Conservation (phyloP, 352 stramenopile genomes). For the Pythium coloratum region DNA sequence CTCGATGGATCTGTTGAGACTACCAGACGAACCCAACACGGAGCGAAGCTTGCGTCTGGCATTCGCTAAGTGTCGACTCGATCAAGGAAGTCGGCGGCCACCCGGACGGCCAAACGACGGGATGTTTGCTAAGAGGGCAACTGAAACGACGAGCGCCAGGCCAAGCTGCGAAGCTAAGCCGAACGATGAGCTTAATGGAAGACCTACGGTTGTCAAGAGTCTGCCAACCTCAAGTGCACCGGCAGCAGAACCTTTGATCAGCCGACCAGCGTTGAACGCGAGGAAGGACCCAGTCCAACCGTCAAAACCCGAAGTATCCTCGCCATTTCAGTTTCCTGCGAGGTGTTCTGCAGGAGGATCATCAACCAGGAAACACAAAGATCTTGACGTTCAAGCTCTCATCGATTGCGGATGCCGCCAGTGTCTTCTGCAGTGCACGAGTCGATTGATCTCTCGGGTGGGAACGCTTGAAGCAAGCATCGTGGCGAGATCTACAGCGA, state of each 20-base stretch:
- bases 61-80: not conserved
- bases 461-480: not conserved
- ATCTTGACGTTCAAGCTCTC: not conserved
- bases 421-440: constrained; percentile 25
- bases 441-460: constrained; percentile 15
- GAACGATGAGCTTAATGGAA: not conserved
- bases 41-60: not conserved
- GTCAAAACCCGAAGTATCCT: not conserved
- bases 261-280: not conserved
- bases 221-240: no score
- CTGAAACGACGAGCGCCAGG: no score
- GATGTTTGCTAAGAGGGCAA: no score
- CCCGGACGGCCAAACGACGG: no score
- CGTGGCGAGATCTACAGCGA: not conserved
- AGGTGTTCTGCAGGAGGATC: not conserved
- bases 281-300: not conserved
- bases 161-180: no score
- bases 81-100: not conserved
- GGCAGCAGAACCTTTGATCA: not conserved
- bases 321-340: not conserved
- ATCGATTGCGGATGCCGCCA: constrained; percentile 17
- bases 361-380: not conserved
- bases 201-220: not conserved
- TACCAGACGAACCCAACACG: not conserved
- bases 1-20: not conserved